Conservation (phyloP, 2,329 filamentous ascomycete genomes). For the Trichophyton verrucosum region DNA sequence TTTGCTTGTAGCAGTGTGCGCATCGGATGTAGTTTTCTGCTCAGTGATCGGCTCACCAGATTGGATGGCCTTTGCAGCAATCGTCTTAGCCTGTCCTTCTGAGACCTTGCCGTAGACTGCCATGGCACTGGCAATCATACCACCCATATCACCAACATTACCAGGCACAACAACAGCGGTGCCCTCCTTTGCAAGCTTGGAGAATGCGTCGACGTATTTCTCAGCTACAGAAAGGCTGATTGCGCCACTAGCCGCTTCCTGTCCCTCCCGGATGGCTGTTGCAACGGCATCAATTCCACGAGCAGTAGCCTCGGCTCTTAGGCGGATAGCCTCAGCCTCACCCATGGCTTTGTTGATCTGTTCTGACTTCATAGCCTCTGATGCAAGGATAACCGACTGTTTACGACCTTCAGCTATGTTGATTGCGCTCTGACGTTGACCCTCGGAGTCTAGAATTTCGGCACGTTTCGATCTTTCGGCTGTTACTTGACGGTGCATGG, state of each 20-base stretch:
- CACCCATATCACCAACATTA: slow-evolving; percentile 88
- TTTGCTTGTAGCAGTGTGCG: slow-evolving; percentile 4
- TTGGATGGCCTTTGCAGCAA: slow-evolving; percentile 34
- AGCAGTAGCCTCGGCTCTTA: slow-evolving; percentile 79
- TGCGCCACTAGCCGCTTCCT: slow-evolving; percentile 65
- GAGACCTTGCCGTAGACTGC: slow-evolving; percentile 91
- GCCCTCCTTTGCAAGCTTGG: slow-evolving; percentile 83
- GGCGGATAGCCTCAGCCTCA: slow-evolving; percentile 83
- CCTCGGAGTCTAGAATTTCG: slow-evolving; percentile 93
- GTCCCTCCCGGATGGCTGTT: slow-evolving; percentile 57
- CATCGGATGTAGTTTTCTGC: slow-evolving; percentile 10
- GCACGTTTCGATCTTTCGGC: slow-evolving; percentile 94
- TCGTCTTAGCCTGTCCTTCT: slow-evolving; percentile 58
- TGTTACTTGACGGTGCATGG: slow-evolving; percentile 97
- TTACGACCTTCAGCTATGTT: slow-evolving; percentile 98
- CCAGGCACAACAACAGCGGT: slow-evolving; percentile 92
- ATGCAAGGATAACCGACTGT: slow-evolving; percentile 91
- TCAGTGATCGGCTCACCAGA: slow-evolving; percentile 14
- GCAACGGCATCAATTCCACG: slow-evolving; percentile 79
- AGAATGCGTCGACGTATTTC: slow-evolving; percentile 95
- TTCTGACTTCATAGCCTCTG: slow-evolving; percentile 78
- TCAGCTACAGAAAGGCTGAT: slow-evolving; percentile 83
- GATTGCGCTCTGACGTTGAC: slow-evolving; percentile 92
- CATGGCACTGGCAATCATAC: slow-evolving; percentile 94
- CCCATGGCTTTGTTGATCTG: slow-evolving; percentile 85